Evolutionary conservation across 2,329 filamentous ascomycete species (phyloP), one percentile per base, ranked within the genome.

Genomic region (Aureobasidium sp.): DNA sequence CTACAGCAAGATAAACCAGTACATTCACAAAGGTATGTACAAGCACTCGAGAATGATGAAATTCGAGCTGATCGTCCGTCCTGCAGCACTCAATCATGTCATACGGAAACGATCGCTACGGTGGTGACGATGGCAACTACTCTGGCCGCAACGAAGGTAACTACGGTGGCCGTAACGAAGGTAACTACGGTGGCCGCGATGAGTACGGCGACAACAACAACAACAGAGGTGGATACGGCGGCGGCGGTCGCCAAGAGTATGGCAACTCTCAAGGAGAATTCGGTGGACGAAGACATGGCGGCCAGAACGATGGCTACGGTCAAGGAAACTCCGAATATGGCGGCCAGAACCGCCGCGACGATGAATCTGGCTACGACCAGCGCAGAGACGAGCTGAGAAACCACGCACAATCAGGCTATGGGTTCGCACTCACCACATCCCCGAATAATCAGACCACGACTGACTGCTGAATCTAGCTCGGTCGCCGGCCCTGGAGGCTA

Each of bases 71-170:
- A 60, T 36, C 20, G 5, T 22, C 3, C 27, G 2, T 14, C 27
- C 6, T 15, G 27, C 57, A 49, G 57, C 7, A 60, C 25, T 15
- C 36, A 36, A 69, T 39, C 62, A 73, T 73, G 71, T 71, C 71
- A 57, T 72, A 71, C 65, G 68, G 70, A 68, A 68, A 73, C 61
- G 67, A 65, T 27, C 65, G 69, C 65, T 64, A 64, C 61, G 65
- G 64, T 47, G 62, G 53, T 64, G 68, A 67, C 57, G 67, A 70
- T 66, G 67, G 72, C 60, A 66, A 64, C 49, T 66, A 70, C 65
- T 29, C 25, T 15, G 25, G 45, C 25, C 45, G 62, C 63, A 65
- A 52, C 61, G 67, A 70, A 66, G 67, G 72, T 56, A 67, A 64
- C 53, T 66, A 69, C 64, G 62, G 62, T 53, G 65, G 63, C 47